Percentiles rank a stretch among this genome's conserved stretches.
These are phyloP conservation scores for Cyclanthera cordifolia DNA, from an alignment of 306 rosid genomes.

Conservation along the genomic window DNA sequence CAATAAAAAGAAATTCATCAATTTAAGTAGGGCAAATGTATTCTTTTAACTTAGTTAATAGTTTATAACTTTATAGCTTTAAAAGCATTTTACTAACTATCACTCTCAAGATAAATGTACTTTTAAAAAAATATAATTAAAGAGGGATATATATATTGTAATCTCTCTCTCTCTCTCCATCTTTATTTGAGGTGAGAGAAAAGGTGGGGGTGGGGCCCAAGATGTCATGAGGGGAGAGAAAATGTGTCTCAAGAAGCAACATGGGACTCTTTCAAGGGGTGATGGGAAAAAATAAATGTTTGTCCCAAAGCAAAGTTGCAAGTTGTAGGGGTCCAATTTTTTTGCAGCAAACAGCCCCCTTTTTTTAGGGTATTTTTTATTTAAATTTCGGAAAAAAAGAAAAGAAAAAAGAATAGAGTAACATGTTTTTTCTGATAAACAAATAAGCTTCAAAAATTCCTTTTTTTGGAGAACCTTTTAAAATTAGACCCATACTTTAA, in stretches of 20 bases:
- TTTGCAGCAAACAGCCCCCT: not conserved
- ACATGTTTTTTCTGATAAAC: conserved; percentile 1
- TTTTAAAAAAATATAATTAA: too few species aligned
- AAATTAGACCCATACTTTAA: not conserved
- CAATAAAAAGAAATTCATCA: too few species aligned
- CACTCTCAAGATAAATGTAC: not conserved
- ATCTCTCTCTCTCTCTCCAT: not conserved
- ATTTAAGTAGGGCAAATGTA: not conserved
- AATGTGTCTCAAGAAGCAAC: conserved; percentile 9
- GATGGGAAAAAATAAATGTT: conserved; percentile 8
- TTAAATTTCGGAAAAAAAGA: not conserved
- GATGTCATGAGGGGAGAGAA: not conserved
- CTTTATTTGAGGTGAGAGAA: not conserved
- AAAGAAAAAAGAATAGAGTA: not conserved
- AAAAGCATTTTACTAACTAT: not conserved
- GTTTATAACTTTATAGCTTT: too few species aligned
- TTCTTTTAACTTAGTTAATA: not conserved
- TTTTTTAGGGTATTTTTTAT: not conserved
- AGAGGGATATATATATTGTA: not conserved
- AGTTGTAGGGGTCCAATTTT: conserved; percentile 8
- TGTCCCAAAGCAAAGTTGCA: conserved; percentile 9
- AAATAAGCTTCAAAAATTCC: not conserved
- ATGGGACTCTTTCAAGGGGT: conserved; percentile 8
- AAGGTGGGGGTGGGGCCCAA: not conserved
- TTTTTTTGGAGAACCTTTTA: not conserved